Base-by-base conservation (phyloP, 306 rosid species). In the Dalbergia cultrata region DNA sequence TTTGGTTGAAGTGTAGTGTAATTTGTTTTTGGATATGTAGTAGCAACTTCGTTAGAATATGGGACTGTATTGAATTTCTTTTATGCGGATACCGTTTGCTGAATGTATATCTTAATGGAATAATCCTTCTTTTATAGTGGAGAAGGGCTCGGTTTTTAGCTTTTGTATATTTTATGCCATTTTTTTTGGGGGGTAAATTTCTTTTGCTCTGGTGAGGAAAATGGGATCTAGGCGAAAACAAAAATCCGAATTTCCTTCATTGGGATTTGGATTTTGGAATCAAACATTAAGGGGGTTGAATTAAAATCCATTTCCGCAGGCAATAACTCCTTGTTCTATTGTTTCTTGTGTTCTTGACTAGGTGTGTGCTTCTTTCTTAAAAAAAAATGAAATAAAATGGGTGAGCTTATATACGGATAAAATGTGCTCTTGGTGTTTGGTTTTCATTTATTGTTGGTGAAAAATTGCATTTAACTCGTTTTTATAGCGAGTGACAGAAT, bases 11-110 rank as follows among this genome's bases (percentile, higher is more conserved):
- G 7, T 21, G 7, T 50, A 56, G 62, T 72, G 67, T 45, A 37
- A 76, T 76, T 72, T 63, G 70, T 13, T 49, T 54, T 68, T 72
- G 64, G 57, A 77, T 57, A 65, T 59, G 54, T 49, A 35, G 26
- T 50, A 26, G 56, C 14, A 52, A 18, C 50, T 50, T 68, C 63
- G 7, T 17, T 74, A 18, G 80, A 80, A 26, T 62, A 35, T 31
- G 26, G 47, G 22, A 16, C 21, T 9, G 13, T 56, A 7, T 61
- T 37, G 70, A 79, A 43, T 80, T 53, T 72, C 58, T 41, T 61
- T n/a, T 60, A 75, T 78, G 85, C 79, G 67, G 77, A 47, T 77
- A 61, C 13, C 65, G 10, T 71, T 68, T 35, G 3, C 70, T 66
- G 12, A 34, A 62, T 57, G 22, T 76, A 33, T 77, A 62, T 77